Evolutionary conservation across 2,329 filamentous ascomycete species (phyloP), one percentile per base, ranked within the genome.

Genomic region (Chaetomium sp.): DNA sequence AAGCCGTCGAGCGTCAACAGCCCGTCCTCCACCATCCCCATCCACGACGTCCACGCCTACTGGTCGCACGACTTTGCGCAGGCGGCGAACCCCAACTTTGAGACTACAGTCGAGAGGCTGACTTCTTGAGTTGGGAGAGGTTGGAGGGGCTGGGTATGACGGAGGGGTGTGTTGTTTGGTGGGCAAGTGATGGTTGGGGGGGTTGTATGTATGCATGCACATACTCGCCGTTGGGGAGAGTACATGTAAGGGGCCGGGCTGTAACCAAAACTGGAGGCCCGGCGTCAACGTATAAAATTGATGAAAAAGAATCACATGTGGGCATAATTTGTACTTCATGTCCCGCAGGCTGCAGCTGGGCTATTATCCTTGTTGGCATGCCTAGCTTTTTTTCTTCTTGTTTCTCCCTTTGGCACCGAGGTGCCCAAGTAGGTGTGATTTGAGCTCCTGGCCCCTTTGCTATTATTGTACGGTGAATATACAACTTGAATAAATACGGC

Each of bases 1-100:
- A 64, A 60, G 53, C 72, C 73, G 3, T 63, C 65, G 35, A 70
- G 62, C 62, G 60, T 67, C 51, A 64, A 63, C 53, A 71, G 67
- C 60, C 57, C 62, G 10, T 61, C 68, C 13, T 71, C 70, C 9
- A 63, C 25, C 47, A 66, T 75, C 19, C 25, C 56, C 19, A 67
- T 72, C 19, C 72, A 75, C 64, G 70, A 73, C 6, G 71, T 74
- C 8, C 68, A 69, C 47, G 69, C 62, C 29, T 74, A 72, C 65
- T 74, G 72, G 71, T 64, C 59, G 16, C 70, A 72, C 53, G 72
- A 74, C 31, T 74, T 74, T 59, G 61, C 65, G 3, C 35, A 60
- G 29, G 73, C 68, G 5, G 45, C 58, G n/a, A 75, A 75, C 60
- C 35, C 65, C 1, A 38, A 66, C 38, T 73, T 72, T 61, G 64